Percentiles rank a stretch among this genome's conserved stretches.
phyloP scores from a whole-genome alignment of 2,329 filamentous ascomycete genomes.

The Gliomastix tumulicola region DNA sequence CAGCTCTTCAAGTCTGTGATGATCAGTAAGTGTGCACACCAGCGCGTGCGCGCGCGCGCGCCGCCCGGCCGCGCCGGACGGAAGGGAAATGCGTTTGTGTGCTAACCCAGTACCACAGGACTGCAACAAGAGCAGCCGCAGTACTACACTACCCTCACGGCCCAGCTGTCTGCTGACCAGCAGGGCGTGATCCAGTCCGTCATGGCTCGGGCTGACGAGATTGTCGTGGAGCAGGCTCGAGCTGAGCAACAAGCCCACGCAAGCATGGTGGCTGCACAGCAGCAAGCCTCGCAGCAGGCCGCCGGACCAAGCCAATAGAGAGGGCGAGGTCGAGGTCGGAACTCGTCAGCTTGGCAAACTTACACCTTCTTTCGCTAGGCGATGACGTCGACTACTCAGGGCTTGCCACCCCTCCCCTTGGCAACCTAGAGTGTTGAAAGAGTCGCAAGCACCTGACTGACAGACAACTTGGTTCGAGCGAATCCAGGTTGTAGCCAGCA shows the following conservation, averaged over 20 bases:
- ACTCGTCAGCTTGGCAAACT: too few species aligned
- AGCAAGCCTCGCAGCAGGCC: conserved; percentile 1
- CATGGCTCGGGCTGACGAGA: conserved; percentile 53
- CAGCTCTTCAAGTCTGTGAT: conserved; percentile 78
- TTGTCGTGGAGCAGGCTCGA: conserved; percentile 16
- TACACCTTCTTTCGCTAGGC: too few species aligned
- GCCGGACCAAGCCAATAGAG: too few species aligned
- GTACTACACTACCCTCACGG: conserved; percentile 75
- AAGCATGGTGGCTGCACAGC: neutral
- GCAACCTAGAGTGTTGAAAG: too few species aligned
- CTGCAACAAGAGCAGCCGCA: conserved; percentile 88
- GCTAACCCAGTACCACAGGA: conserved; percentile 44
- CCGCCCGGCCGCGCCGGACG: neutral
- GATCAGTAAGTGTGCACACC: conserved; percentile 56
- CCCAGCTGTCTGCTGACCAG: conserved; percentile 73
- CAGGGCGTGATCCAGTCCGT: conserved; percentile 74
- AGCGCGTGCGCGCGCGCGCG: neutral
- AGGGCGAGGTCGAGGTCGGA: too few species aligned
- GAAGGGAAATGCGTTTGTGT: neutral
- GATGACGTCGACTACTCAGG: too few species aligned
- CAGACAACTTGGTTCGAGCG: too few species aligned
- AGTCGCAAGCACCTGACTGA: neutral
- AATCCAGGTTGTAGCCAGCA: too few species aligned
- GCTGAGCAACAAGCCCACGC: neutral
- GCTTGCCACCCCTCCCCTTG: too few species aligned